A percentile compares a stretch with the other conserved stretches of the same genome.
phyloP scores from a whole-genome alignment of 352 stramenopile species.

The Pythium aristosporum region DNA sequence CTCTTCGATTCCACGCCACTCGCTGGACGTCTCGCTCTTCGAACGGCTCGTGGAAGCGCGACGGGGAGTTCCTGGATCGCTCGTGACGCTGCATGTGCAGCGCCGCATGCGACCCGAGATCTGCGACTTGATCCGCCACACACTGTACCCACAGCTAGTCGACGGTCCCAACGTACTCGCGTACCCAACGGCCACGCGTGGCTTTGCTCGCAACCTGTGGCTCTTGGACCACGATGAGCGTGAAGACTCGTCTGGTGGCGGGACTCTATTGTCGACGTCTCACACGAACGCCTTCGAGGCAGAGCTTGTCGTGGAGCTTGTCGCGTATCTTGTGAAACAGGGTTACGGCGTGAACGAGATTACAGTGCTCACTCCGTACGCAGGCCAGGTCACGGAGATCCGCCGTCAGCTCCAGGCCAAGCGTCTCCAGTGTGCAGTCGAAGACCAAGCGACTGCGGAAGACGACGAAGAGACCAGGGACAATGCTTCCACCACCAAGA shows the following conservation, averaged over 20 bases:
- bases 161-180: constrained; percentile 53
- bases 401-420: constrained; percentile 40
- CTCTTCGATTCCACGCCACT: constrained; percentile 32
- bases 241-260: constrained; percentile 29
- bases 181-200: constrained; percentile 45
- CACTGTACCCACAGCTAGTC: constrained; percentile 64
- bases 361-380: constrained; percentile 81
- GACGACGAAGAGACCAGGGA: background rate
- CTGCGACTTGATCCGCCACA: constrained; percentile 62
- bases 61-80: constrained; percentile 7
- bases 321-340: constrained; percentile 69
- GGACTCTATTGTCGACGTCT: constrained; percentile 20
- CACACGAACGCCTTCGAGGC: constrained; percentile 75
- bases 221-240: constrained; percentile 69
- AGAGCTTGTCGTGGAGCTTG: constrained; percentile 57
- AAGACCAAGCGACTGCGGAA: constrained; percentile 16
- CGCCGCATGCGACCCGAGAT: constrained; percentile 81
- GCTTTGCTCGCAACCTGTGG: constrained; percentile 58
- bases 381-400: constrained; percentile 73
- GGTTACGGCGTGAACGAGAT: constrained; percentile 63
- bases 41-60: constrained; percentile 52
- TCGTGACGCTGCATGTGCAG: constrained; percentile 63
- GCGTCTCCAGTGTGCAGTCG: constrained; percentile 16
- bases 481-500: background rate
- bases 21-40: constrained; percentile 84